A percentile compares a stretch with the other conserved stretches of the same genome.
Conservation (phyloP, 1,284 basidiomycete genomes). For the Cutaneotrichosporon arboriforme region DNA sequence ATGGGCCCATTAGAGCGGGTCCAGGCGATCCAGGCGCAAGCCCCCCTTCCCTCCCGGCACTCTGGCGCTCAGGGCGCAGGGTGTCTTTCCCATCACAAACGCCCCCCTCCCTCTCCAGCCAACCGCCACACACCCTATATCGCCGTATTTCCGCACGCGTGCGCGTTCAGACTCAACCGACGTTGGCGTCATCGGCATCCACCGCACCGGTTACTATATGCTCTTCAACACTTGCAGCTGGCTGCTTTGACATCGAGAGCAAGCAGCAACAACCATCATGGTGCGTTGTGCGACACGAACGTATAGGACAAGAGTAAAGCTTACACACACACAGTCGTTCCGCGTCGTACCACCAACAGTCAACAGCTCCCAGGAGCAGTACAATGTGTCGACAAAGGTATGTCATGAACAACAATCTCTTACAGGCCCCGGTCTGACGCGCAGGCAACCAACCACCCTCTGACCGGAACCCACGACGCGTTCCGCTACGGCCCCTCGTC, state of each 20-base stretch:
- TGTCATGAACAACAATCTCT: constrained; percentile 1
- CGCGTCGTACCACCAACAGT: constrained; percentile 39
- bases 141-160: constrained; percentile 1
- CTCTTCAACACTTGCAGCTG: not conserved
- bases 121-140: not conserved
- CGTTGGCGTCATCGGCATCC: not conserved
- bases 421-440: not conserved
- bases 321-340: constrained; percentile 28
- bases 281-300: too few relatives aligned
- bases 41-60: not conserved
- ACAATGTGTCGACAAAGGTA: constrained; percentile 41
- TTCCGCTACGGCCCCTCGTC: constrained; percentile 41
- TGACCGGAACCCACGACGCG: constrained; percentile 42
- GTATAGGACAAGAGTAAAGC: too few relatives aligned
- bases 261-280: constrained; percentile 15
- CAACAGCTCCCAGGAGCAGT: constrained; percentile 31
- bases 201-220: too few relatives aligned
- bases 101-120: not conserved
- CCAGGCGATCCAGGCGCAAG: not conserved
- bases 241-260: constrained; percentile 3
- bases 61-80: too few relatives aligned
- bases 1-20: too few relatives aligned
- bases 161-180: constrained; percentile 7
- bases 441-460: constrained; percentile 41
- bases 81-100: too few relatives aligned